Evolutionary conservation across 371 early-diverging fungal species (phyloP), one percentile per base, ranked within the genome.

Genomic region (Zychaea mexicana): DNA sequence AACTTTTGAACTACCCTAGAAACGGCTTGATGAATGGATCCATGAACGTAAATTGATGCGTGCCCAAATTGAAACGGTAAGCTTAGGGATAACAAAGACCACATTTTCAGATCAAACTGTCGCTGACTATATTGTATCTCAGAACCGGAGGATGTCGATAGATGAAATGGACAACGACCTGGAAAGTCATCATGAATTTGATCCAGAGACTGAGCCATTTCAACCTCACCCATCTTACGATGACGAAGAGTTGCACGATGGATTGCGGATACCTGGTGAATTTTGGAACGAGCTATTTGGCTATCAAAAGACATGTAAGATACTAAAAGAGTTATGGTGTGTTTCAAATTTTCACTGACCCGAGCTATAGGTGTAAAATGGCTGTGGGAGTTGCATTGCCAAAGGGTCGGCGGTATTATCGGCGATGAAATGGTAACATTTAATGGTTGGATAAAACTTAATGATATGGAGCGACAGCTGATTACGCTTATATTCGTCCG

Each of bases 351-450:
- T n/a, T n/a, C n/a, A n/a, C n/a, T n/a, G n/a, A n/a, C n/a, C n/a
- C n/a, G n/a, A n/a, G n/a, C 27, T 47, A 24, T 62, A 61, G 94
- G 96, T 47, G 74, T 94, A 5, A 81, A 86, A 47, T 99, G 99
- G 99, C 77, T 99, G 56, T 92, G 90, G 88, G 94, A 96, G 61
- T 77, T 98, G 31, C 91, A 96, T 70, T 78, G 81, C 32, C 93
- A 94, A 67, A 85, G 91, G 49, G 92, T 90, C 0, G 99, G 99
- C 1, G 99, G 99, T 0, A 92, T 99, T 28, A 75, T 98, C 26
- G 98, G 98, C n/a, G 99, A 99, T 77, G 98, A 99, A 75, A 98
- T 99, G 97, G 86, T 82, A 70, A 13, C 10, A 2, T 17, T 31
- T 33, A 3, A 19, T 2, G 19, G 30, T 36, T 30, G 24, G 61